Base-by-base conservation (phyloP, 768 basidiomycete genomes). In the Nidularia pulvinata region DNA sequence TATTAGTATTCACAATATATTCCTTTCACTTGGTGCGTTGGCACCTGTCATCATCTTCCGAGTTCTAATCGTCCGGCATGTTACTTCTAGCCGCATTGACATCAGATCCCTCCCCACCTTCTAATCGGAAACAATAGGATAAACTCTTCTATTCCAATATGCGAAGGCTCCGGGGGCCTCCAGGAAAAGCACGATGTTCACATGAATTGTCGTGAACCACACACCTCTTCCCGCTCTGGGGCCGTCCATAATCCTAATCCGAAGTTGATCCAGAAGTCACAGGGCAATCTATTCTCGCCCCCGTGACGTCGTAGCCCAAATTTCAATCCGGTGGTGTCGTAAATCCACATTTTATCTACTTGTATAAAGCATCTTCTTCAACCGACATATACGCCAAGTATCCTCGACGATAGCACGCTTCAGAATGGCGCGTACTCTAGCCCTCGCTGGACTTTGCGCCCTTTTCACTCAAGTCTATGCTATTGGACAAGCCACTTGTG, bases 401-500 rank as follows among this genome's bases (percentile, higher is more conserved):
- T 46, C 14, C 13, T 10, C 45, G 45, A 14, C 45, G 14, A n/a
- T 16, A 42, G 39, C 45, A 6, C 45, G 11, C 11, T 46, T 25
- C 45, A 46, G 2, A 42, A 50, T 50, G 49, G 39, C 36, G 58
- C 57, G 55, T 35, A 42, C 37, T 10, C 55, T 49, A 13, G 35
- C 57, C 43, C 16, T 57, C 25, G 56, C 54, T 36, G 52, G 47
- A 11, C 53, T 52, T 30, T 55, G 48, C 22, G 51, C 53, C 46
- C 55, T 61, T 55, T 43, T 57, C 35, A 22, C 33, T 13, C 54
- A 54, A 34, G 74, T 63, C 10, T 46, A 64, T 34, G 81, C 75
- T 11, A 78, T 83, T 19, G 82, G 81, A 16, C 81, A 84, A 59
- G 65, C 63, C 22, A 66, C 73, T 7, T 81, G 81, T 54, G 80